Evolutionary conservation across 305 asterid species (phyloP), one percentile per base, ranked within the genome.

Genomic region (Fraxinus sp.): DNA sequence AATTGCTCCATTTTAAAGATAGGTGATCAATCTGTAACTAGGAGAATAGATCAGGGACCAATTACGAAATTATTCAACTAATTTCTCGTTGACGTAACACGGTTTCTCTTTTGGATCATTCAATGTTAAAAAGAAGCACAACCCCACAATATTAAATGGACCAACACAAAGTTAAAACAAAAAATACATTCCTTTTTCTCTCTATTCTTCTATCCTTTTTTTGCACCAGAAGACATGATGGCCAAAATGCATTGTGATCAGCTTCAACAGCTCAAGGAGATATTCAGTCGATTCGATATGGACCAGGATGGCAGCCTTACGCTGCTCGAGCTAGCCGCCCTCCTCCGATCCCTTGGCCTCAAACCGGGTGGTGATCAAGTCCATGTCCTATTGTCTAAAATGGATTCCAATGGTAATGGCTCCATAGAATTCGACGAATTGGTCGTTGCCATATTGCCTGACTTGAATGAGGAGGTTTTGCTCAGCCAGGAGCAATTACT

Each of bases 231-330:
- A 73, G 7, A 10, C 8, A 32, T 75, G 80, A 89, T 87, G 89
- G 77, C 90, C 18, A 72, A 78, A 62, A 62, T 73, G 68, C 74
- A 87, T 33, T 72, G 86, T 39, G 89, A 88, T 59, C 90, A 89
- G 52, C 85, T 89, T 71, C 83, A 89, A 32, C 91, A 89, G 78
- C 84, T 91, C 26, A 87, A 84, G 75, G 85, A 83, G 9, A 90
- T 92, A 70, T 92, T 92, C 79, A 49, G 89, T 68, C 86, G 89
- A 80, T 92, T 92, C 41, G 94, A 90, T 87, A 88, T 88, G 91
- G 91, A 92, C 87, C 75, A 82, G 37, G 94, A 92, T 62, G 96
- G 96, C 71, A 92, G 94, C 86, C 88, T 92, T 2, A 90, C 94
- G 5, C 88, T 85, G 71, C 85, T 90, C 1, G 96, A 92, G 84